Conservation (phyloP, 2,329 filamentous ascomycete genomes). For the Aspergillus piperis region DNA sequence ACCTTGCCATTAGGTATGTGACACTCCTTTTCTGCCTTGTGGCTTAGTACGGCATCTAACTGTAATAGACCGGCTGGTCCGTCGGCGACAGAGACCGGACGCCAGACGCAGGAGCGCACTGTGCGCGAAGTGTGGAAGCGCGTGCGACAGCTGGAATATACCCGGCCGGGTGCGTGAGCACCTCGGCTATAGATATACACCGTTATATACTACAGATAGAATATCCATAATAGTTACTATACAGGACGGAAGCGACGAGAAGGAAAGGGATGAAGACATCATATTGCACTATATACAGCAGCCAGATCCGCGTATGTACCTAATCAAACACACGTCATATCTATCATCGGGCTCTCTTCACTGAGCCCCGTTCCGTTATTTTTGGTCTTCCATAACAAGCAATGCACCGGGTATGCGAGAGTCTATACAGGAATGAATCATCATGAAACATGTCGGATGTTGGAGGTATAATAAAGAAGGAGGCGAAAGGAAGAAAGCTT, state of each 20-base stretch:
- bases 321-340: not conserved
- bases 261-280: too few relatives aligned
- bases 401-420: constrained; percentile 23
- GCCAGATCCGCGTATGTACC: not conserved
- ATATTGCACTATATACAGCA: not conserved
- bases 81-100: constrained; percentile 61
- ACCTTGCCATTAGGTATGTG: constrained; percentile 66
- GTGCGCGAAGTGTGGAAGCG: constrained; percentile 73
- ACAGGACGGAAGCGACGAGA: not conserved
- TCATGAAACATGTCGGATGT: constrained; percentile 18
- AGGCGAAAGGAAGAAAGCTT: constrained; percentile 11
- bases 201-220: constrained; percentile 3
- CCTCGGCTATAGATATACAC: not conserved
- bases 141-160: constrained; percentile 67
- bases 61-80: constrained; percentile 62
- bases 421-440: constrained; percentile 20
- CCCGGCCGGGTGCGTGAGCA: constrained; percentile 59
- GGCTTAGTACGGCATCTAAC: not conserved
- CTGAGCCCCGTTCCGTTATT: not conserved
- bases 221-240: not conserved
- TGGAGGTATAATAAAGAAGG: not conserved
- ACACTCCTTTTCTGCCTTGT: constrained; percentile 11
- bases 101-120: constrained; percentile 68
- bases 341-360: not conserved
- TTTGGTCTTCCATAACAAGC: constrained; percentile 22